Conservation (phyloP, 2,329 filamentous ascomycete genomes). For the Lasiodiplodia hormozganensis region DNA sequence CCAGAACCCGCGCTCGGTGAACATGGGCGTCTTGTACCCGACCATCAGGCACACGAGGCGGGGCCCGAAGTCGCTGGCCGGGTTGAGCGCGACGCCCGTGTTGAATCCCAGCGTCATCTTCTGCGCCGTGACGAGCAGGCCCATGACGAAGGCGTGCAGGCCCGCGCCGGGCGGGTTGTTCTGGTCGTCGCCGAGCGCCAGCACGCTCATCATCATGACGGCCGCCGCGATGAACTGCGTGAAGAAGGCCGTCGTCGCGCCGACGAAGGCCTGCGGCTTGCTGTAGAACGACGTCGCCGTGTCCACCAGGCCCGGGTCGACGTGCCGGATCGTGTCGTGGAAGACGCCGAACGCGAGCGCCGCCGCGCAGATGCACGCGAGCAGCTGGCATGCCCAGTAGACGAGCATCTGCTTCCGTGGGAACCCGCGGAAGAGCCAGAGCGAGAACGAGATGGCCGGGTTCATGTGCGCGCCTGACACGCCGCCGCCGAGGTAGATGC, state of each 20-base stretch:
- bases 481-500: slow-evolving; percentile 55
- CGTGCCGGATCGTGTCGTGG: slow-evolving; percentile 43
- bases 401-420: slow-evolving; percentile 37
- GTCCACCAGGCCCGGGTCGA: slow-evolving; percentile 30
- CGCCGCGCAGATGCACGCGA: slow-evolving; percentile 44
- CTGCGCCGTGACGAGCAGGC: slow-evolving; percentile 46
- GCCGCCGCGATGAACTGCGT: slow-evolving; percentile 47
- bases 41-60: slow-evolving; percentile 54
- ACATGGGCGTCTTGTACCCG: slow-evolving; percentile 52
- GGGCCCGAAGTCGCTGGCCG: slow-evolving; percentile 58
- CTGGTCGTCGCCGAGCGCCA: slow-evolving; percentile 50
- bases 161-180: slow-evolving; percentile 54
- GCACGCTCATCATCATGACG: slow-evolving; percentile 39
- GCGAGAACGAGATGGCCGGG: slow-evolving; percentile 53
- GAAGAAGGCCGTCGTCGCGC: slow-evolving; percentile 44
- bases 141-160: slow-evolving; percentile 52
- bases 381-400: slow-evolving; percentile 44
- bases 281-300: slow-evolving; percentile 41
- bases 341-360: slow-evolving; percentile 47
- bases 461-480: slow-evolving; percentile 58
- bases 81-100: slow-evolving; percentile 58
- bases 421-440: slow-evolving; percentile 44
- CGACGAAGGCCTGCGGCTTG: slow-evolving; percentile 39
- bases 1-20: slow-evolving; percentile 46
- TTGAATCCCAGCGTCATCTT: slow-evolving; percentile 54